Evolutionary conservation across 345 rosid species (phyloP), one percentile per base, ranked within the genome.

Genomic region (Crucihimalaya himalaica): DNA sequence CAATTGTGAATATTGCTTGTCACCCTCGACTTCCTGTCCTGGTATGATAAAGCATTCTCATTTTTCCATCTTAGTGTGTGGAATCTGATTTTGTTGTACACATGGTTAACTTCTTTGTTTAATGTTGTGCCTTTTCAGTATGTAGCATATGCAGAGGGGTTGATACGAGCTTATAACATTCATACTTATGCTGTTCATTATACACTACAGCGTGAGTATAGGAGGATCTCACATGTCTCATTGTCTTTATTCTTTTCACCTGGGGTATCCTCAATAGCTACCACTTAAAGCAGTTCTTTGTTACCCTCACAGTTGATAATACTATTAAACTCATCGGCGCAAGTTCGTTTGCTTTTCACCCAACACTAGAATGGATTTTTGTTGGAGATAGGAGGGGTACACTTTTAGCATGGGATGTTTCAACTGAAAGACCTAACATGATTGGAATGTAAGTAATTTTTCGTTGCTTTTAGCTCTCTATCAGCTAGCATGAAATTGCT

Each of bases 361-460:
- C 97, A 3, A 85, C 86, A 47, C 78, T 95, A 76, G 99, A 95
- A 70, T 95, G 99, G 97, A 83, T 95, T 52, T 92, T 95, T 86
- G 97, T 95, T 78, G 97, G 99, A 72, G 97, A 95, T 83, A 88
- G 99, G 85, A 86, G 92, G 70, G 97, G 97, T 63, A 88, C 94
- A 35, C 90, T 95, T 78, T 77, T 95, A 83, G 97, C 97, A 3
- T 95, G 99, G 99, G 99, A 95, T 88, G 92, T 95, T 75, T 95
- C 99, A 75, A 90, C 96, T 6, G 97, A 95, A 80, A 92, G 97
- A 70, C 99, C 97, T 35, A 89, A 59, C 80, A 86, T 92, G 97
- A 88, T 95, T 78, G 99, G 97, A 82, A 95, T 95, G 99, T 92
- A 76, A 85, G 91, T 83, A 64, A 35, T 32, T 53, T 42, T 53